These are phyloP conservation scores for Gaertneriomyces sp. DNA, from an alignment of 192 early-diverging fungal genomes.

Conservation along the genomic window DNA sequence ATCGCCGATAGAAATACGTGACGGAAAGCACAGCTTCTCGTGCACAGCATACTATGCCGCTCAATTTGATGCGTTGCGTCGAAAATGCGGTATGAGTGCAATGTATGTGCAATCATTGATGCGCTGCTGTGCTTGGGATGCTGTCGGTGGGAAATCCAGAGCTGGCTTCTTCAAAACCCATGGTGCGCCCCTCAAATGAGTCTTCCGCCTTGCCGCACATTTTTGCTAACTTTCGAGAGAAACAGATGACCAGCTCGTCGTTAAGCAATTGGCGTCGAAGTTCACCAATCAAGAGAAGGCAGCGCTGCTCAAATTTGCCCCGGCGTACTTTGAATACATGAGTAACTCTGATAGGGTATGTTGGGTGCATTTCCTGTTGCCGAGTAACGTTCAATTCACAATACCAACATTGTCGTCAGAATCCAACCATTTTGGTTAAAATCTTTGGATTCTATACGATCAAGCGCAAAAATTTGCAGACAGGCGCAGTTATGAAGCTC, in stretches of 20 bases:
- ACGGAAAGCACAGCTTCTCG: conserved; percentile 23
- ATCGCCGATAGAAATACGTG: conserved; percentile 8
- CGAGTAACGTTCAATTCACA: conserved; percentile 1
- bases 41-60: conserved; percentile 48
- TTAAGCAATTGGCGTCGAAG: conserved; percentile 54
- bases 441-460: conserved; percentile 52
- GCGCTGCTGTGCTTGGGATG: conserved; percentile 43
- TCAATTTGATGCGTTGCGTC: conserved; percentile 43
- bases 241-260: conserved; percentile 49
- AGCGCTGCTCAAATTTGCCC: conserved; percentile 48
- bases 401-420: conserved; percentile 20
- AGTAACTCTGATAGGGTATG: conserved; percentile 27
- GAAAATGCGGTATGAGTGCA: conserved; percentile 38
- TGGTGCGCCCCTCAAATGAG: conserved; percentile 41
- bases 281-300: conserved; percentile 51
- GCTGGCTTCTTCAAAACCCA: conserved; percentile 62
- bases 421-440: conserved; percentile 43
- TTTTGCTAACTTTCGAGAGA: not conserved
- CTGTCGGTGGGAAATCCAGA: conserved; percentile 43
- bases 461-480: conserved; percentile 37
- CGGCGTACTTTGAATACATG: conserved; percentile 50
- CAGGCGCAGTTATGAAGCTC: conserved; percentile 31
- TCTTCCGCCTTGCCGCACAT: not conserved
- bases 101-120: conserved; percentile 36
- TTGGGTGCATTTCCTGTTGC: not conserved